Evolutionary conservation across 768 basidiomycete genomes (phyloP), one percentile per base, ranked within the genome.

Genomic region (Boletus coccyginus): DNA sequence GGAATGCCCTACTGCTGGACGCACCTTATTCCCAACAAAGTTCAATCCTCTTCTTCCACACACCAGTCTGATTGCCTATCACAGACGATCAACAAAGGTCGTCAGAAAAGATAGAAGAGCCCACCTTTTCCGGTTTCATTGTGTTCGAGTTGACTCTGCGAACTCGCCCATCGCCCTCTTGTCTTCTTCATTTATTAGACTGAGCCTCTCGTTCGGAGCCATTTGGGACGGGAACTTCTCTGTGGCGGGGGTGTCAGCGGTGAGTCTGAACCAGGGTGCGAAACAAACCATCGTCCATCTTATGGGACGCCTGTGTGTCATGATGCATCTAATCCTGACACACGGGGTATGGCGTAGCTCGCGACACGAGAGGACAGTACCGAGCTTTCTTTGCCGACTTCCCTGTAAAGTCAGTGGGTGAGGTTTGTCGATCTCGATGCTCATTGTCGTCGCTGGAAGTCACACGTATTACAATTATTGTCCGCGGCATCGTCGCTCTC

Each of bases 1-100:
- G 53, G 11, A 31, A 13, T 53, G 46, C 24, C 55, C 56, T 61
- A 58, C 59, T 40, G 54, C 35, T 56, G 65, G 64, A 66, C 64
- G 65, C 58, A 66, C 64, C 64, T 66, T 61, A 40, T 64, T 56
- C 21, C 35, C 50, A 5, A 29, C 27, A 2, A 16, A 19, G 6
- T 9, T 2, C 32, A 3, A 6, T 17, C 5, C 3, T 27, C 29
- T 33, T 29, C n/a, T 29, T 11, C 11, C 9, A 7, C 5, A 11
- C 14, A 10, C 6, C 1, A 16, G 9, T 19, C n/a, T 9, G 7
- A 29, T 16, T 17, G 11, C 32, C 46, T 39, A 36, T 17, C 8
- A 27, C 9, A 29, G 9, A 29, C 16, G 32, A 17, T 43, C 35
- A 33, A 11, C 33, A 27, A 24, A 36, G 19, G 14, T n/a, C 11